phyloP scores from a whole-genome alignment of 768 basidiomycete species.

The Lyophyllum atratum region DNA sequence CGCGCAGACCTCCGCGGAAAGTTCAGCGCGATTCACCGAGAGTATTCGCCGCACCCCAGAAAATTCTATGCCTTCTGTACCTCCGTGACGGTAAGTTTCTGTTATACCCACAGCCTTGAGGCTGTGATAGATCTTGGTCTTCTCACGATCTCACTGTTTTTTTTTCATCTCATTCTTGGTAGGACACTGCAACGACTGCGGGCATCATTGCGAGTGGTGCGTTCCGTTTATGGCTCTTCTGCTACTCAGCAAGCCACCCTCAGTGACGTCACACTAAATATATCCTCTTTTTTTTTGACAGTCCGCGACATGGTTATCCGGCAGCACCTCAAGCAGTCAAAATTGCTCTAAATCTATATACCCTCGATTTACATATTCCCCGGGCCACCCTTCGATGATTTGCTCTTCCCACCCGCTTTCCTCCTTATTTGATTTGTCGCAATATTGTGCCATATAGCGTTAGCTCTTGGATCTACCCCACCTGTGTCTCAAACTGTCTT shows the following conservation, averaged over 20 bases:
- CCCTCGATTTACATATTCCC: not conserved
- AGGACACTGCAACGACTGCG: slow-evolving; percentile 61
- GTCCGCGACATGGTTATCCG: slow-evolving; percentile 84
- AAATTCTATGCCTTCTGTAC: slow-evolving; percentile 64
- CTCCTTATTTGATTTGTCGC: not conserved
- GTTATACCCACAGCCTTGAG: not conserved
- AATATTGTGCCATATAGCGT: not conserved
- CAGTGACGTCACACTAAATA: not conserved
- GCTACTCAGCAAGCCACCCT: not conserved
- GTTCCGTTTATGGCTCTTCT: not conserved
- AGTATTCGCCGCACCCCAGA: slow-evolving; percentile 51
- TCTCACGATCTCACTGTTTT: not conserved
- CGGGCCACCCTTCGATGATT: not conserved
- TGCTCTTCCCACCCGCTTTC: not conserved
- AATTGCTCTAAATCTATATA: slow-evolving; percentile 49
- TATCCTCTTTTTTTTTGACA: slow-evolving; percentile 27
- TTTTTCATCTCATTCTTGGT: not conserved
- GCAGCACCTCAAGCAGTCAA: slow-evolving; percentile 74
- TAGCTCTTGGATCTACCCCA: not conserved
- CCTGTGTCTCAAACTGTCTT: not conserved
- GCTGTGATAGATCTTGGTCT: not conserved
- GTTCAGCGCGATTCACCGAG: slow-evolving; percentile 56
- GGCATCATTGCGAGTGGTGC: slow-evolving; percentile 53
- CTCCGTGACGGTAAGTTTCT: slow-evolving; percentile 55
- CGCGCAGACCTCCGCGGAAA: slow-evolving; percentile 39